Evolutionary conservation across 2,329 filamentous ascomycete genomes (phyloP), one percentile per base, ranked within the genome.

Genomic region (Aspergillus fumigatiaffinis): DNA sequence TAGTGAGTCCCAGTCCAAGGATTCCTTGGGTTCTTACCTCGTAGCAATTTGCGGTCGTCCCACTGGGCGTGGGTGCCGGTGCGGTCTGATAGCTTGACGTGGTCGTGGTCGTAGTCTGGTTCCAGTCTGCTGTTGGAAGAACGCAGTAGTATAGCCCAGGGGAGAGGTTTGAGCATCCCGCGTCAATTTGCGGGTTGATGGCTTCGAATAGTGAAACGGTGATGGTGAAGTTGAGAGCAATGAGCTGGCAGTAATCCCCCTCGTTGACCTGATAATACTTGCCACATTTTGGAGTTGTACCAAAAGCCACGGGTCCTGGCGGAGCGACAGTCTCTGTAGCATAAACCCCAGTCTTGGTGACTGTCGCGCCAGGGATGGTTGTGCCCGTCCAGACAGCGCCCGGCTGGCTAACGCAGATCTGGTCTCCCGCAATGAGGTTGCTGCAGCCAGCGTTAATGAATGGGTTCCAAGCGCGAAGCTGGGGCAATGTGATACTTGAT

Each of bases 131-230:
- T 2, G 55, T 60, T 0, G 58, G 58, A 3, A 44, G 44, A 26
- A 58, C 55, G n/a, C 58, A 60, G 26, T 60, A 60, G 25, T 50
- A 60, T 3, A 60, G 29, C 3, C 58, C 58, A 2, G 58, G 53
- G 2, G 52, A 46, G 21, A 60, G 58, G 12, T 60, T 60, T 0
- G 55, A 53, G 51, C 58, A 60, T 2, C 55, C 55, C 3, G n/a
- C 12, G 10, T 60, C 51, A 4, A 60, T 50, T 5, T 51, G 48
- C 0, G 58, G 58, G 29, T 60, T 60, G 20, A 60, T 60, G 3
- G 51, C 58, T n/a, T 35, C 25, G 32, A 60, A 60, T 1, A 60
- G 44, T 7, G 48, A 28, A n/a, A 54, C 20, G 8, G 35, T 52
- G 17, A 60, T 58, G 23, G 50, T 55, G 28, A 53, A 58, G 23